Evolutionary conservation across 164 flowering plant species (phyloP).

Genomic region (Stephania yunnanensis): DNA sequence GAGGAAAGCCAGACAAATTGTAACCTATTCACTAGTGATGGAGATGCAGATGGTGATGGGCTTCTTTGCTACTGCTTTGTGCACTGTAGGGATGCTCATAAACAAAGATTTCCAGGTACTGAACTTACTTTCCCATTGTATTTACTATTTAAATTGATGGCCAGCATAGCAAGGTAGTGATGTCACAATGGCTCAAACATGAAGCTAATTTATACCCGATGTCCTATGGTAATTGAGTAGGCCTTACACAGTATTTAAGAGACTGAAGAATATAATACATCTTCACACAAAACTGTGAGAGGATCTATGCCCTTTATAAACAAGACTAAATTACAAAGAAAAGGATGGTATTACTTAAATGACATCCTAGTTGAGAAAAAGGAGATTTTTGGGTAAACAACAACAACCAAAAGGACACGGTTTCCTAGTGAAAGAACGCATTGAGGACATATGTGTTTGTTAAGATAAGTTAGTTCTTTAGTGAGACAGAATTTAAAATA

Average conservation of each 20-base stretch:
- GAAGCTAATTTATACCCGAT: too few species aligned
- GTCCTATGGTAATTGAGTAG: background rate
- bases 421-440: background rate
- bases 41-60: constrained; percentile 48
- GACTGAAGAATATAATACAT: background rate
- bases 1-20: constrained; percentile 8
- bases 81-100: constrained; percentile 46
- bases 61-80: constrained; percentile 42
- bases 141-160: too few species aligned
- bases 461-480: too few species aligned
- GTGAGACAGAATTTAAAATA: too few species aligned
- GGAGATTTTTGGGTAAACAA: background rate
- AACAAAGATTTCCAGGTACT: constrained; percentile 51
- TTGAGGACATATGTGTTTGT: too few species aligned
- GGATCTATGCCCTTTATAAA: background rate
- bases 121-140: background rate
- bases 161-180: too few species aligned
- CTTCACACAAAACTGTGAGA: background rate
- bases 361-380: too few species aligned
- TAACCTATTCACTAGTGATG: constrained; percentile 31
- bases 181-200: too few species aligned
- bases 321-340: background rate
- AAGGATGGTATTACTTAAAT: too few species aligned
- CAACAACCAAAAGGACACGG: background rate
- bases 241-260: too few species aligned